Percentiles rank a stretch among this genome's conserved stretches.
Evolutionary conservation across 2,329 filamentous ascomycete species (phyloP).

Genomic region (Claviceps fusiformis): DNA sequence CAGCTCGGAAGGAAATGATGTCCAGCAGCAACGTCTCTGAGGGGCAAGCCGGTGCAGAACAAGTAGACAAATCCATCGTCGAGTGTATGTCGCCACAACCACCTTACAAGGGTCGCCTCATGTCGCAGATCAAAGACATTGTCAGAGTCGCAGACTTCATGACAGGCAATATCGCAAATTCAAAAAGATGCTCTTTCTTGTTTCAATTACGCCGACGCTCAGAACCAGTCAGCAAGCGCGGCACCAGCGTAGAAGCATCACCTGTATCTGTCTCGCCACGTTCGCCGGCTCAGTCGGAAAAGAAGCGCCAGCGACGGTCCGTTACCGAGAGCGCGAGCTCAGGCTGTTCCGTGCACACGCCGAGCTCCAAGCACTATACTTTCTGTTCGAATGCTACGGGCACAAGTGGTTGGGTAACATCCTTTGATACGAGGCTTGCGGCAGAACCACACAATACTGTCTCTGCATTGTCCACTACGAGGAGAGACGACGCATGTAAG

Average conservation of each 20-base stretch:
- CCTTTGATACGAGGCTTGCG: neutral
- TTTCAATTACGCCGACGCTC: neutral
- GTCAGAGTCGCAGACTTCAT: neutral
- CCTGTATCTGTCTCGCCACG: neutral
- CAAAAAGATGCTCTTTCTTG: constrained; percentile 1
- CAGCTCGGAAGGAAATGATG: neutral
- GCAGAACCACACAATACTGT: neutral
- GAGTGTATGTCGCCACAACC: neutral
- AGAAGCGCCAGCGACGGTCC: neutral
- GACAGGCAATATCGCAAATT: neutral
- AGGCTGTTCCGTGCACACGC: neutral
- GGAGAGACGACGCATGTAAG: neutral
- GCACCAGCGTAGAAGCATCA: neutral
- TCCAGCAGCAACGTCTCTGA: neutral
- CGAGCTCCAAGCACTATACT: neutral
- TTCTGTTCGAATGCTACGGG: neutral
- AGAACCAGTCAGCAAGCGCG: neutral
- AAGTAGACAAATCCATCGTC: neutral
- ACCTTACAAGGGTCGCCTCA: neutral
- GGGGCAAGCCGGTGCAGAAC: neutral
- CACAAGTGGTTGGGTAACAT: neutral
- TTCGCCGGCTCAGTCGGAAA: neutral
- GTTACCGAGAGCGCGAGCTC: neutral
- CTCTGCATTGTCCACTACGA: neutral
- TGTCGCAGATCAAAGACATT: neutral